Conservation (phyloP, 257 asterid species). For the Forsythia suspensa region DNA sequence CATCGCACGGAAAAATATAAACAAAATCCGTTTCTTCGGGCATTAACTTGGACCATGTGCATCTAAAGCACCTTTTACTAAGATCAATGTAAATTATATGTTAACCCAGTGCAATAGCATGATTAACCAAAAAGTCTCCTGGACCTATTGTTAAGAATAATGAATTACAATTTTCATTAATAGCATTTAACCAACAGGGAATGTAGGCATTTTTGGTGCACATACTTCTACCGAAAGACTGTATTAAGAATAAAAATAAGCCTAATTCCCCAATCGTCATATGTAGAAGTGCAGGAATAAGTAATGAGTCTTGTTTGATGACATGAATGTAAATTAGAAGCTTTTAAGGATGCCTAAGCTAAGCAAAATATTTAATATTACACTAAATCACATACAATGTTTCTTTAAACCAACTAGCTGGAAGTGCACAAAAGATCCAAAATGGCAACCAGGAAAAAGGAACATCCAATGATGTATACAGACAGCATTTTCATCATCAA, state of each 20-base stretch:
- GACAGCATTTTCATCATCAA: neutral
- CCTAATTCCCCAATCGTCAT: neutral
- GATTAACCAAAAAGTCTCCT: neutral
- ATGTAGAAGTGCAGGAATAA: neutral
- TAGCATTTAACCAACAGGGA: constrained; percentile 14
- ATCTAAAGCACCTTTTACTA: neutral
- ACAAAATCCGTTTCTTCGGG: neutral
- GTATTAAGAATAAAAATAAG: neutral
- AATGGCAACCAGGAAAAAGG: neutral
- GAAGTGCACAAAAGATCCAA: no score
- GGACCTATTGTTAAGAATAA: constrained; percentile 19
- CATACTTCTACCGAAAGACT: neutral
- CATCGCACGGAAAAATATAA: neutral
- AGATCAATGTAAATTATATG: neutral
- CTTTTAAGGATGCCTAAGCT: no score
- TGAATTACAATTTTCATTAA: constrained; percentile 17
- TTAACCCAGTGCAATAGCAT: neutral
- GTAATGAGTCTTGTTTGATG: no score
- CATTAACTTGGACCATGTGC: neutral
- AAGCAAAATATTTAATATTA: no score
- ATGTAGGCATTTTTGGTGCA: neutral
- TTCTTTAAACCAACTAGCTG: no score
- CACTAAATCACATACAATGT: no score
- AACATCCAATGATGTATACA: neutral
- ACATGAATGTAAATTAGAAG: no score